Percentiles rank a stretch among this genome's conserved stretches.
phyloP scores from a whole-genome alignment of 257 asterid species.

The Linaria vulgaris region DNA sequence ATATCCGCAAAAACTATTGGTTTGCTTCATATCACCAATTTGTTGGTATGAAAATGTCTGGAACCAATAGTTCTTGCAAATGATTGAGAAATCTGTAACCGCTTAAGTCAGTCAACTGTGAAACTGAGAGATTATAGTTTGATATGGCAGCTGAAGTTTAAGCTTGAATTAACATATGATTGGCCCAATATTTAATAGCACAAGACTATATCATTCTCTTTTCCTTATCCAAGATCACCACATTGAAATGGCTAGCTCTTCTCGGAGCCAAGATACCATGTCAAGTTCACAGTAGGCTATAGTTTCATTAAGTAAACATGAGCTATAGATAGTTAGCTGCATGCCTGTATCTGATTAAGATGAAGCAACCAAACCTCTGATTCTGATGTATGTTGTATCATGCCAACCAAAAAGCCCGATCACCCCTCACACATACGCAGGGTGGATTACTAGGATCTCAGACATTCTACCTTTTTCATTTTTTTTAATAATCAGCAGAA shows the following conservation, averaged over 20 bases:
- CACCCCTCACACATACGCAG: too few relatives aligned
- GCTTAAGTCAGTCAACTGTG: constrained; percentile 14
- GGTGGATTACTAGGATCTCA: too few relatives aligned
- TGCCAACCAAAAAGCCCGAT: too few relatives aligned
- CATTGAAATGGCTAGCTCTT: background rate
- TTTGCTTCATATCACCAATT: too few relatives aligned
- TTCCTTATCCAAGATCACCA: constrained; percentile 1
- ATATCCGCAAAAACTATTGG: too few relatives aligned
- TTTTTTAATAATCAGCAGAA: too few relatives aligned
- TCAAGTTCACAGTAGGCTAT: too few relatives aligned
- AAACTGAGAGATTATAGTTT: constrained; percentile 1
- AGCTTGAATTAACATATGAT: background rate
- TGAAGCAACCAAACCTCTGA: constrained; percentile 1
- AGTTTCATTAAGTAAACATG: too few relatives aligned
- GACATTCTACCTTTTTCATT: too few relatives aligned
- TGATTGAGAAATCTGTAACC: background rate
- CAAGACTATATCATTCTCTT: background rate
- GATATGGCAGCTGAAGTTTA: background rate
- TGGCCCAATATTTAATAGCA: background rate
- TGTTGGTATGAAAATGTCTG: too few relatives aligned
- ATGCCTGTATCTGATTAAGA: background rate
- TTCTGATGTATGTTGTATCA: background rate
- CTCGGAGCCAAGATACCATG: background rate
- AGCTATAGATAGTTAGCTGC: background rate
- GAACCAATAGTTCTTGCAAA: background rate